Percentiles rank a stretch among this genome's conserved stretches.
Conservation (phyloP, 345 rosid species). For the Hevea brasiliensis region DNA sequence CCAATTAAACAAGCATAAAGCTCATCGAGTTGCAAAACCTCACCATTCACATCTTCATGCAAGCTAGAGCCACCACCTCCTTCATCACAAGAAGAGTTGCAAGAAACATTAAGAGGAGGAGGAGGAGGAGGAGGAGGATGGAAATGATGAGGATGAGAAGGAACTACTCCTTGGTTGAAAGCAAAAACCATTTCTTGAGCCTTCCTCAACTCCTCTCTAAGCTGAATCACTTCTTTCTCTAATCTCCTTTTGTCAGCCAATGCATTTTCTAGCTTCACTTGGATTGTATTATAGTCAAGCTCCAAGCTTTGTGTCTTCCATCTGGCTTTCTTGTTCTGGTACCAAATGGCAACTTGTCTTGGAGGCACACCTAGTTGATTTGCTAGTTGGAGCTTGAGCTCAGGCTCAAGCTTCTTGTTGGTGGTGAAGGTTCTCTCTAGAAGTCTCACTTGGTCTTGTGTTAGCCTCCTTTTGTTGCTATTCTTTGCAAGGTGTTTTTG, state of each 20-base stretch:
- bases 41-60: conserved; percentile 28
- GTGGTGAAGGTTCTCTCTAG: conserved; percentile 66
- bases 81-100: conserved; percentile 40
- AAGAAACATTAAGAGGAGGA: conserved; percentile 22
- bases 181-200: conserved; percentile 45
- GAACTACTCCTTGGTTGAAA: conserved; percentile 15
- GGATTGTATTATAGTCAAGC: conserved; percentile 52
- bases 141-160: background rate
- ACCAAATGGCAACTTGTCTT: conserved; percentile 89
- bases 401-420: conserved; percentile 74
- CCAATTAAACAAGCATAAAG: conserved; percentile 67
- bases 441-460: conserved; percentile 65
- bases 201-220: conserved; percentile 59
- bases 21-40: conserved; percentile 56
- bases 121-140: background rate
- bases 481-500: conserved; percentile 16
- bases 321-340: conserved; percentile 90
- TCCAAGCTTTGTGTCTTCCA: conserved; percentile 83
- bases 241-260: conserved; percentile 54
- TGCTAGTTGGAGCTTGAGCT: conserved; percentile 67
- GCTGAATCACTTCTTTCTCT: conserved; percentile 62
- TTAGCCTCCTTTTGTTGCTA: conserved; percentile 56
- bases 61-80: conserved; percentile 32
- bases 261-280: conserved; percentile 53
- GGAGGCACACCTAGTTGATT: conserved; percentile 67